Evolutionary conservation across 495 filamentous ascomycete species (phyloP).

Genomic region (Penicillium tannophilum): DNA sequence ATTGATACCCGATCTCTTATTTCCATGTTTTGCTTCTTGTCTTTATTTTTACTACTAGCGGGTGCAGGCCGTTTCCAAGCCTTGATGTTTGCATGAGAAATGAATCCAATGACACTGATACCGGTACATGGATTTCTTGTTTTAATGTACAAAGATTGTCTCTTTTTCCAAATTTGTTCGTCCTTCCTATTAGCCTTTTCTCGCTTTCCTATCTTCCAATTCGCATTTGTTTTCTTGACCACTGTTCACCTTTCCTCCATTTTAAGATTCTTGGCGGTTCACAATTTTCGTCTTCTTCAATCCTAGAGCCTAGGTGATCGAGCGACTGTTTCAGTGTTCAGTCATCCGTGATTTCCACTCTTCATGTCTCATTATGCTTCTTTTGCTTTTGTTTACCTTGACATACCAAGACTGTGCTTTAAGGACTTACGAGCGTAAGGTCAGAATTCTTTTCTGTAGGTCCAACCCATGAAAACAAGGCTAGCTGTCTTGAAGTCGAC

Average conservation of each 20-base stretch:
- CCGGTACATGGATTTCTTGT: background rate
- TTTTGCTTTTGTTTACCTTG: background rate
- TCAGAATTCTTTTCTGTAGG: background rate
- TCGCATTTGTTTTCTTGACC: background rate
- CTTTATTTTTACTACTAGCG: background rate
- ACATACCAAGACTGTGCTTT: background rate
- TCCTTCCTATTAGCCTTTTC: background rate
- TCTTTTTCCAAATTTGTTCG: background rate
- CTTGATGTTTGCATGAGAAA: slow-evolving; percentile 10
- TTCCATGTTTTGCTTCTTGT: background rate
- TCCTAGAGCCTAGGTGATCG: background rate
- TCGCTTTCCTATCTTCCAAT: background rate
- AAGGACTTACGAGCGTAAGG: background rate
- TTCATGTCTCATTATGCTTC: background rate
- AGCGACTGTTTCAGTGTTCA: background rate
- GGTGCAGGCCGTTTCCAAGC: background rate
- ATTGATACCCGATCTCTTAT: slow-evolving; percentile 2
- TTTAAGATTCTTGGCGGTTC: background rate
- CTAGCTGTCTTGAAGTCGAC: background rate
- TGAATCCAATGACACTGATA: slow-evolving; percentile 10
- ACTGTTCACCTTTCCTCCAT: background rate
- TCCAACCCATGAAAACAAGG: background rate
- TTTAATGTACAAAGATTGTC: background rate
- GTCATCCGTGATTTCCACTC: background rate
- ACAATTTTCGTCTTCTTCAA: background rate